These are phyloP conservation scores for Luvunga scandens DNA, from an alignment of 345 rosid genomes.

Conservation along the genomic window DNA sequence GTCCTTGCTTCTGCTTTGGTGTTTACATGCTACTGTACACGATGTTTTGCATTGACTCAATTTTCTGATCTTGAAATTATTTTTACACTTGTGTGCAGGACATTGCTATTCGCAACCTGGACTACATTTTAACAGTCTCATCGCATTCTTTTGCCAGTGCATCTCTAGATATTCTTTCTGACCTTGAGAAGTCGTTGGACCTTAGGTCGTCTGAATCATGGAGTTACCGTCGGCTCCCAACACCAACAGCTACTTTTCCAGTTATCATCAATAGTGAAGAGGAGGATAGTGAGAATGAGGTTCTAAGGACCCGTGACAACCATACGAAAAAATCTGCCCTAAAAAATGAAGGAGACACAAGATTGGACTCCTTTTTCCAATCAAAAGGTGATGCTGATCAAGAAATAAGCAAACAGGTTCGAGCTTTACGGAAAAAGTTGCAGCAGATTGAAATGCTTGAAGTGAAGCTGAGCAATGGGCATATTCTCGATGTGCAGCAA, in stretches of 20 bases:
- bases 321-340: conserved; percentile 27
- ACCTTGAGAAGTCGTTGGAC: conserved; percentile 77
- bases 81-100: conserved; percentile 53
- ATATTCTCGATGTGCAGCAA: conserved; percentile 83
- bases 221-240: conserved; percentile 85
- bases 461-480: conserved; percentile 65
- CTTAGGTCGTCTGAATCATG: conserved; percentile 81
- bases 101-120: conserved; percentile 79
- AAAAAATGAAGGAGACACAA: conserved; percentile 24
- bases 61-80: conserved; percentile 9
- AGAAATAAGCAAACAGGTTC: conserved; percentile 58
- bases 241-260: conserved; percentile 83
- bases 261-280: conserved; percentile 75
- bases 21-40: neutral
- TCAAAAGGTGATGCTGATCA: conserved; percentile 49
- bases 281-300: conserved; percentile 65
- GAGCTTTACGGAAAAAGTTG: conserved; percentile 79
- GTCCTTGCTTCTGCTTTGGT: neutral
- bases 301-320: conserved; percentile 59
- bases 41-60: neutral
- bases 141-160: conserved; percentile 69
- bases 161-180: conserved; percentile 68
- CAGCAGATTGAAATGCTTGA: conserved; percentile 97
- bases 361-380: conserved; percentile 61
- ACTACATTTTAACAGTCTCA: conserved; percentile 67